These are phyloP conservation scores for Puccinia brachypodii DNA, from an alignment of 1,284 basidiomycete species.

Conservation along the genomic window DNA sequence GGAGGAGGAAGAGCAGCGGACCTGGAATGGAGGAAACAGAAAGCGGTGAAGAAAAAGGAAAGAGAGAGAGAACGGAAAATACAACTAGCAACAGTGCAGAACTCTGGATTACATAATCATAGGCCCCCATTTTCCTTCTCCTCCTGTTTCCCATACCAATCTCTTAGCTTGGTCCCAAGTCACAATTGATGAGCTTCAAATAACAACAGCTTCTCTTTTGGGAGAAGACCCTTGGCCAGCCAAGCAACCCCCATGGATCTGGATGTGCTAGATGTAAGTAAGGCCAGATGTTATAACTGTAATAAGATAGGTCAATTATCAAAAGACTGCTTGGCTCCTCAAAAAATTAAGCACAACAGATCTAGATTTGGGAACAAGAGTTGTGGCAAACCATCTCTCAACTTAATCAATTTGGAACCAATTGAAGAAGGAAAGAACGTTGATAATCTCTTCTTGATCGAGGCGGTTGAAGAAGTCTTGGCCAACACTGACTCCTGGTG, in stretches of 20 bases:
- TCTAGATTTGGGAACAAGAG: background rate
- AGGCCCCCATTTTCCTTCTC: too few relatives aligned
- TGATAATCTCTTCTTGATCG: background rate
- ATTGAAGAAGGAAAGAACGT: background rate
- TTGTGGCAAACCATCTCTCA: background rate
- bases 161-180: background rate
- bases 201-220: background rate
- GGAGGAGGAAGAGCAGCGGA: too few relatives aligned
- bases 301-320: conserved; percentile 27
- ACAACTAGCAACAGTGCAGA: too few relatives aligned
- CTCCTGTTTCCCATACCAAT: too few relatives aligned
- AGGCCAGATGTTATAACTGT: conserved; percentile 18
- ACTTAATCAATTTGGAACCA: background rate
- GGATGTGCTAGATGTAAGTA: conserved; percentile 1
- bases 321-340: background rate
- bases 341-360: conserved; percentile 19
- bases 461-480: background rate
- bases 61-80: background rate
- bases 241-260: conserved; percentile 18
- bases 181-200: too few relatives aligned
- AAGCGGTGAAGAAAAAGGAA: too few relatives aligned
- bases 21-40: too few relatives aligned
- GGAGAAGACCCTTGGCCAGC: background rate
- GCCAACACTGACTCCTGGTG: background rate
- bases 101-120: too few relatives aligned